Percentiles rank a stretch among this genome's conserved stretches.
phyloP scores from a whole-genome alignment of 306 rosid genomes.

The Corylus americana region DNA sequence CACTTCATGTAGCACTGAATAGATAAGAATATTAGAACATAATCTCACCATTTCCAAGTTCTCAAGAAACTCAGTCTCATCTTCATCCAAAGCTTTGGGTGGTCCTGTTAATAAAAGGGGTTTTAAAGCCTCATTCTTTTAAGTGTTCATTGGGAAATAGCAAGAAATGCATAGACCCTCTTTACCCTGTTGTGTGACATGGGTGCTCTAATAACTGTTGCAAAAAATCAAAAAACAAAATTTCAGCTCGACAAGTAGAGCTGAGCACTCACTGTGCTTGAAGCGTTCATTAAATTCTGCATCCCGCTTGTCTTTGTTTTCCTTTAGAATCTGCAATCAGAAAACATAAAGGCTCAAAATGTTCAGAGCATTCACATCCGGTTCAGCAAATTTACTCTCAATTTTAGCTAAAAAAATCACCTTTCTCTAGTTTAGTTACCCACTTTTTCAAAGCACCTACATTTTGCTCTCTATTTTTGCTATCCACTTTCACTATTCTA shows the following conservation, averaged over 20 bases:
- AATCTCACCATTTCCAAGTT: slow-evolving; percentile 57
- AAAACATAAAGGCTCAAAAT: background rate
- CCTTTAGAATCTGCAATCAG: slow-evolving; percentile 68
- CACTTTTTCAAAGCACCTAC: too few species aligned
- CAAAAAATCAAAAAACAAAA: background rate
- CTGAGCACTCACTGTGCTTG: slow-evolving; percentile 80
- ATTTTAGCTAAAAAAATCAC: too few species aligned
- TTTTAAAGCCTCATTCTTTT: background rate
- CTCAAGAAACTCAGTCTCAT: slow-evolving; percentile 92
- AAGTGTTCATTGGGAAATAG: background rate
- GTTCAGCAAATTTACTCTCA: too few species aligned
- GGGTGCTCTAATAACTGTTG: background rate
- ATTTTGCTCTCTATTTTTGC: too few species aligned
- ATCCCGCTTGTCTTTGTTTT: slow-evolving; percentile 85
- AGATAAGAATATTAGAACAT: background rate
- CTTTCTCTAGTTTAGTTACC: too few species aligned
- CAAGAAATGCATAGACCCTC: background rate
- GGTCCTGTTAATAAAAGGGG: slow-evolving; percentile 59
- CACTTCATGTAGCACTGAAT: background rate
- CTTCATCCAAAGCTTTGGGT: slow-evolving; percentile 95
- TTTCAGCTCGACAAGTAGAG: background rate
- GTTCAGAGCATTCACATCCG: too few species aligned
- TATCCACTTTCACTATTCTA: too few species aligned
- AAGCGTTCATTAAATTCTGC: slow-evolving; percentile 91
- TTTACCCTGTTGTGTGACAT: background rate